Evolutionary conservation across 768 basidiomycete genomes (phyloP), one percentile per base, ranked within the genome.

Genomic region (Collybia nuda): DNA sequence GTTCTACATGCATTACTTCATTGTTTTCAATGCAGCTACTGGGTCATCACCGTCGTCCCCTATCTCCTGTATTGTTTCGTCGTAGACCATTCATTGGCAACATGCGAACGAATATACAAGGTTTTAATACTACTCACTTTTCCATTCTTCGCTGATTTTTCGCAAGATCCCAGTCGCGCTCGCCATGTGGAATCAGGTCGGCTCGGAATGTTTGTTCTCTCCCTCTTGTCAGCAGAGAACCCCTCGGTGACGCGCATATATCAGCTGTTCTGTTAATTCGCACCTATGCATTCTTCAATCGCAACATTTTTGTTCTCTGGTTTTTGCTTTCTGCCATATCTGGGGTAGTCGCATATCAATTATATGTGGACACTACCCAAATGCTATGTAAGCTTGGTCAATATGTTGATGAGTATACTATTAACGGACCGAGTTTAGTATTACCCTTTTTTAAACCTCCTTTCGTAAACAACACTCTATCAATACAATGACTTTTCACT

Each of bases 151-250:
- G n/a, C 37, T 56, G 36, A 51, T 24, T 15, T 39, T 35, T 43
- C 17, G 41, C 45, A 50, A 90, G 88, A 82, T 90, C 46, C 89
- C 89, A 5, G 89, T 90, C 50, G 84, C 84, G 5, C 76, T 91
- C 43, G 88, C 88, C 15, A 86, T 90, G 82, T 90, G 88, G 88
- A 91, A 91, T 59, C 89, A 90, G 78, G 87, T 89, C 48, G 84
- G 86, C 40, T 87, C 88, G 41, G 86, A 90, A 72, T 84, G 86
- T 85, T 54, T 53, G 76, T 69, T 28, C 50, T 46, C 19, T 15
- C 47, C 53, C 24, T 19, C 52, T 52, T 48, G 50, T 51, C 37
- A 17, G 9, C 29, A 26, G 26, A 4, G 32, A 61, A 51, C 5
- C 29, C 37, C 40, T 26, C 24, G 40, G 53, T 54, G 43, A 55